phyloP scores from a whole-genome alignment of 2,329 filamentous ascomycete genomes.

The Trichoderma aggressivum region DNA sequence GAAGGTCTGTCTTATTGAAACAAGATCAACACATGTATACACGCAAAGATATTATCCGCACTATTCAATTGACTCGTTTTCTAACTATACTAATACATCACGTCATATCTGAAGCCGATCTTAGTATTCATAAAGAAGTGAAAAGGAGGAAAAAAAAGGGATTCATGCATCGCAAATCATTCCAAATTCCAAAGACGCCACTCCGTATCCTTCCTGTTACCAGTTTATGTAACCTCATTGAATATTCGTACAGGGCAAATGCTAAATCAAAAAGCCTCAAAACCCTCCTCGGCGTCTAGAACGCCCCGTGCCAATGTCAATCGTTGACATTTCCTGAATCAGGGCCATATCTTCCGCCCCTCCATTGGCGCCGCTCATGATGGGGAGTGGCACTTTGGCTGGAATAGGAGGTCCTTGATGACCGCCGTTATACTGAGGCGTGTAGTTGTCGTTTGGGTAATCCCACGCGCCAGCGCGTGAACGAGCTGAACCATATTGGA shows the following conservation, averaged over 20 bases:
- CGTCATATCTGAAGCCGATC: slow-evolving; percentile 11
- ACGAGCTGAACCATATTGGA: slow-evolving; percentile 36
- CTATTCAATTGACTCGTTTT: not conserved
- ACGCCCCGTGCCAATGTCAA: slow-evolving; percentile 62
- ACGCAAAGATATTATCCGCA: not conserved
- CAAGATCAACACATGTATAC: not conserved
- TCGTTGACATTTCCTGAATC: slow-evolving; percentile 67
- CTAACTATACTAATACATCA: not conserved
- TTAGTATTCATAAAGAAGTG: not conserved
- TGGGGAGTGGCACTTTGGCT: slow-evolving; percentile 62
- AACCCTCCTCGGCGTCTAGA: slow-evolving; percentile 50
- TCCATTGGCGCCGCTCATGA: slow-evolving; percentile 45
- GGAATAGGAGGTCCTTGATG: slow-evolving; percentile 56
- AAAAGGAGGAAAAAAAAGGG: not conserved
- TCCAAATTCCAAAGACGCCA: slow-evolving; percentile 11
- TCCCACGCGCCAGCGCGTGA: slow-evolving; percentile 52
- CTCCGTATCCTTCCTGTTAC: not conserved
- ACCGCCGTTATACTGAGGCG: slow-evolving; percentile 38
- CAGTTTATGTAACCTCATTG: slow-evolving; percentile 18
- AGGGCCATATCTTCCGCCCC: slow-evolving; percentile 54
- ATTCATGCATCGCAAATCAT: not conserved
- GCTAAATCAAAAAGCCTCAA: slow-evolving; percentile 24
- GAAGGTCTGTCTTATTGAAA: not conserved
- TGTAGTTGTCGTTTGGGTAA: slow-evolving; percentile 51
- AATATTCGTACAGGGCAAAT: slow-evolving; percentile 9